These are phyloP conservation scores for Rhynchosporium graminicola DNA, from an alignment of 2,329 filamentous ascomycete genomes.

Conservation along the genomic window DNA sequence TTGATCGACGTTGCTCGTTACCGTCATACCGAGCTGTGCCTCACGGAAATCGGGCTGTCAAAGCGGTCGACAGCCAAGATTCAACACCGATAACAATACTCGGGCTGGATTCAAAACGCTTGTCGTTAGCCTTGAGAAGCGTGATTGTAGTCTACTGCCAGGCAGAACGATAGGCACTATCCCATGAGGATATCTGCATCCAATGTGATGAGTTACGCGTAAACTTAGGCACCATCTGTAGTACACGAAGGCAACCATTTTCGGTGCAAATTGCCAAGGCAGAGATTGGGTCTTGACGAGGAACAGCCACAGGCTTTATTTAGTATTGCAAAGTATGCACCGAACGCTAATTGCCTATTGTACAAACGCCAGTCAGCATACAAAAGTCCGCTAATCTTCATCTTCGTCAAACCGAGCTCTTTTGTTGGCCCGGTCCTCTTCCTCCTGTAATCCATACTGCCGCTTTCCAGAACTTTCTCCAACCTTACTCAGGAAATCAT, in stretches of 20 bases:
- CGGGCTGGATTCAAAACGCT: no score
- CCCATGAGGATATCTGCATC: not conserved
- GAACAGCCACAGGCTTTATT: not conserved
- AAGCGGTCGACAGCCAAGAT: not conserved
- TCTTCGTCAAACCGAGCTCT: constrained; percentile 78
- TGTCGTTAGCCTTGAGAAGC: not conserved
- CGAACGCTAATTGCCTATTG: constrained; percentile 3
- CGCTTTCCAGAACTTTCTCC: constrained; percentile 65
- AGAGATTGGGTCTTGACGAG: not conserved
- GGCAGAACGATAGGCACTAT: not conserved
- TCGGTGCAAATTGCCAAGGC: no score
- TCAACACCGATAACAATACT: no score
- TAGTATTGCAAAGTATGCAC: not conserved
- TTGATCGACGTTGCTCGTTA: no score
- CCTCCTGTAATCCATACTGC: constrained; percentile 74
- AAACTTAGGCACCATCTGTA: not conserved
- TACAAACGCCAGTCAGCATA: constrained; percentile 13
- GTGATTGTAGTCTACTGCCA: not conserved
- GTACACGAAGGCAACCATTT: not conserved
- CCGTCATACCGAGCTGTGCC: not conserved
- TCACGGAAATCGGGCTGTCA: not conserved
- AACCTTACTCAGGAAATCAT: constrained; percentile 86
- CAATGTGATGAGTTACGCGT: constrained; percentile 1
- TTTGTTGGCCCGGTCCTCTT: constrained; percentile 61
- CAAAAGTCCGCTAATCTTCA: constrained; percentile 39